phyloP scores from a whole-genome alignment of 1,284 basidiomycete genomes.

The Cryptococcus maquisensis region DNA sequence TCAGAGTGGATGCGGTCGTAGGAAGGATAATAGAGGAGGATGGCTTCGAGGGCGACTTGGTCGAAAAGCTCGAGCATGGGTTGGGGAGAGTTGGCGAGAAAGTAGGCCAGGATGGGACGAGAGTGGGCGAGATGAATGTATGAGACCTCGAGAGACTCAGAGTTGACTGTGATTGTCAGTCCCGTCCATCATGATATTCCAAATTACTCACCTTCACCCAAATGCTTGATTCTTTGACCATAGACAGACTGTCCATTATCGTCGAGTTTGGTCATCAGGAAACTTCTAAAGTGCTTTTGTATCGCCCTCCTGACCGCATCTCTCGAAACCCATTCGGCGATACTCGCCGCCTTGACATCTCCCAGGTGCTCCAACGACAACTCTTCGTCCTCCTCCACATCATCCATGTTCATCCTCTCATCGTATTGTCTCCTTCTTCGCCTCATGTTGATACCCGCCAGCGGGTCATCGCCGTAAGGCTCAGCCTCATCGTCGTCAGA shows the following conservation, averaged over 20 bases:
- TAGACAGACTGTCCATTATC: slow-evolving; percentile 89
- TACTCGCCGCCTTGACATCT: slow-evolving; percentile 95
- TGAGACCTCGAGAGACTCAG: slow-evolving; percentile 94
- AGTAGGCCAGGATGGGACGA: slow-evolving; percentile 94
- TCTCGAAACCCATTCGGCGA: slow-evolving; percentile 93
- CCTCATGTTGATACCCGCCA: slow-evolving; percentile 64
- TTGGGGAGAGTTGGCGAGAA: slow-evolving; percentile 89
- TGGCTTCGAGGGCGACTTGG: slow-evolving; percentile 87
- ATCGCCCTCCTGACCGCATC: slow-evolving; percentile 87
- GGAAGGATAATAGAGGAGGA: slow-evolving; percentile 90
- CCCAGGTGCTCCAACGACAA: slow-evolving; percentile 92
- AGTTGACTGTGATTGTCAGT: slow-evolving; percentile 63
- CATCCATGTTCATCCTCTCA: slow-evolving; percentile 76
- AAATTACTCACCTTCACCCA: slow-evolving; percentile 79
- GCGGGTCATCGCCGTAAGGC: slow-evolving; percentile 53
- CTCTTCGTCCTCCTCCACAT: slow-evolving; percentile 75
- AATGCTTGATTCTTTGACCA: slow-evolving; percentile 83
- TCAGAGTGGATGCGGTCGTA: slow-evolving; percentile 98
- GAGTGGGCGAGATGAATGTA: slow-evolving; percentile 86
- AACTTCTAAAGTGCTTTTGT: slow-evolving; percentile 86
- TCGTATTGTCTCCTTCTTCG: slow-evolving; percentile 81
- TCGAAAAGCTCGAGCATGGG: slow-evolving; percentile 94
- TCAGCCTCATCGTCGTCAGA: slow-evolving; percentile 66
- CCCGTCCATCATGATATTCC: not conserved
- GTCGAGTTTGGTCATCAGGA: slow-evolving; percentile 93